Conservation (phyloP, 2,329 filamentous ascomycete genomes). For the Elsinoe perseae region DNA sequence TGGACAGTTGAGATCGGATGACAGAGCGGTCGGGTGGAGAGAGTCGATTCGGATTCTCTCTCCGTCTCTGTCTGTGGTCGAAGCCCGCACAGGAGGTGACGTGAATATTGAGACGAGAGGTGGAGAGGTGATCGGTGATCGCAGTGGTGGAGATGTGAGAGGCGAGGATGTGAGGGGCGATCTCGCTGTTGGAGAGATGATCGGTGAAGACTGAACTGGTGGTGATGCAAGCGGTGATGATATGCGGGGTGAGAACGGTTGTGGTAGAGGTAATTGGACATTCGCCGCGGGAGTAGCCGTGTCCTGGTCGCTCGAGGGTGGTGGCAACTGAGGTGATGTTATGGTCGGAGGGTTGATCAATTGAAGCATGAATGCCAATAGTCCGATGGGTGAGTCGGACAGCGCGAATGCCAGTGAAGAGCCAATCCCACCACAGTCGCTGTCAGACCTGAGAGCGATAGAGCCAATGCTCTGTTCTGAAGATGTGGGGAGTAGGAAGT, state of each 20-base stretch:
- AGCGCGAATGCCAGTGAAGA: slow-evolving; percentile 47
- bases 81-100: not conserved
- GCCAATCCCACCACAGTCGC: not conserved
- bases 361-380: slow-evolving; percentile 48
- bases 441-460: not conserved
- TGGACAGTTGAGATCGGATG: slow-evolving; percentile 17
- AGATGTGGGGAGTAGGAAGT: slow-evolving; percentile 35
- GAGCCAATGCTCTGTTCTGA: not conserved
- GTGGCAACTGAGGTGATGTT: not conserved
- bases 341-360: slow-evolving; percentile 20
- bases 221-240: too few species aligned
- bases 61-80: not conserved
- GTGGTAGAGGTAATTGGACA: too few species aligned
- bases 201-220: too few species aligned
- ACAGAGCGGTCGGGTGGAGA: not conserved
- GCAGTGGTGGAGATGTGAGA: not conserved
- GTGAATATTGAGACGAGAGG: not conserved
- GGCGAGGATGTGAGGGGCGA: not conserved
- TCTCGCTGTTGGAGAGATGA: not conserved
- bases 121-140: not conserved
- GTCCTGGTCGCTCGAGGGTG: not conserved
- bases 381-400: slow-evolving; percentile 54
- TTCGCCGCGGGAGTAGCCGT: too few species aligned
- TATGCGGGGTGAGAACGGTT: too few species aligned
- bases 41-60: not conserved